Evolutionary conservation across 2,329 filamentous ascomycete genomes (phyloP).

Genomic region (Drechslerella stenobrocha): DNA sequence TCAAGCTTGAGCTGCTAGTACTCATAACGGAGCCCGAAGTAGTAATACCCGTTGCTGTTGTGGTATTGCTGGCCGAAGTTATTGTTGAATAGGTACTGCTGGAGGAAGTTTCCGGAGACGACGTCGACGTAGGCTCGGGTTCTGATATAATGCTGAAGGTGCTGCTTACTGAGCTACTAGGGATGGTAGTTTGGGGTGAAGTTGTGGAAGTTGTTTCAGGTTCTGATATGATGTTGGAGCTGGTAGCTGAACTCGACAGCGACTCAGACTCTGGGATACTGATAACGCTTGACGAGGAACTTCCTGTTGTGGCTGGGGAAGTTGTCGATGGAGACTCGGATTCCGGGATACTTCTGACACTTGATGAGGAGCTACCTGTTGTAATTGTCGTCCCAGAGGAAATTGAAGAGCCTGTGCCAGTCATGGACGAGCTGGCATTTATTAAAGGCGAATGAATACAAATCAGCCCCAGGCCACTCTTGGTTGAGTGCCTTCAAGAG

Average conservation of each 20-base stretch:
- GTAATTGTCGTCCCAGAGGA: background rate
- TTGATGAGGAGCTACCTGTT: constrained; percentile 6
- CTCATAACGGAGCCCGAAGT: constrained; percentile 3
- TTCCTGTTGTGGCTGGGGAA: background rate
- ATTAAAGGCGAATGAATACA: background rate
- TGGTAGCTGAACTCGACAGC: background rate
- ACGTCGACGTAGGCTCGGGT: constrained; percentile 17
- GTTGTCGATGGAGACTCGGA: background rate
- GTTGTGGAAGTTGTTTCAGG: background rate
- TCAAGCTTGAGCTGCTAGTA: constrained; percentile 9
- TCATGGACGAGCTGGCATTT: background rate
- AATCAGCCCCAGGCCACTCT: background rate
- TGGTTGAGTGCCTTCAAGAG: background rate
- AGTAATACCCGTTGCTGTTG: constrained; percentile 8
- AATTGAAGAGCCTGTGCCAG: background rate
- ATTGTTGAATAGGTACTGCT: background rate
- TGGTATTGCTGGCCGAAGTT: constrained; percentile 8
- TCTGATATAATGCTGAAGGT: constrained; percentile 2
- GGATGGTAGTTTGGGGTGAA: no score
- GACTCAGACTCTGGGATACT: background rate
- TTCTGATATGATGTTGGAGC: background rate
- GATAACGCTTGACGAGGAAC: background rate
- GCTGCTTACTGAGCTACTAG: no score
- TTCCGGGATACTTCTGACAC: background rate
- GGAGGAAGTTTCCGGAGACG: constrained; percentile 6